Conservation (phyloP, 2,329 filamentous ascomycete species). For the Elsinoe ampelina region DNA sequence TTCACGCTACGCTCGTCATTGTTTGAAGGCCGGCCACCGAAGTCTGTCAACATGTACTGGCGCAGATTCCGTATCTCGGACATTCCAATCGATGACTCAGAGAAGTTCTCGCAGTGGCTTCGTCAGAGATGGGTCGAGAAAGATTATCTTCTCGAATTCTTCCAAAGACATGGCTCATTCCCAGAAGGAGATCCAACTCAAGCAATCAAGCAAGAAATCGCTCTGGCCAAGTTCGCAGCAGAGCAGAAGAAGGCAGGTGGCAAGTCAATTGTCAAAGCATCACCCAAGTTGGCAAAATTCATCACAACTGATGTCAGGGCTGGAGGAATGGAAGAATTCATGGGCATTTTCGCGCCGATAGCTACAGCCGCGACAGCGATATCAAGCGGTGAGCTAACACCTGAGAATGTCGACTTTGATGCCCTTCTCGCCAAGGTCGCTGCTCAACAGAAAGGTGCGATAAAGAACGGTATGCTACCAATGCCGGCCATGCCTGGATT, state of each 20-base stretch:
- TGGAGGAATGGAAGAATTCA: conserved; percentile 42
- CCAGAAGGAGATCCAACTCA: conserved; percentile 51
- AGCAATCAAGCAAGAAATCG: conserved; percentile 27
- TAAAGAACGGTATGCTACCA: conserved; percentile 21
- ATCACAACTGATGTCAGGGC: conserved; percentile 43
- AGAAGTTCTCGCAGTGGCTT: conserved; percentile 70
- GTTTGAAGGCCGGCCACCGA: conserved; percentile 73
- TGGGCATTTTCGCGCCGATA: conserved; percentile 43
- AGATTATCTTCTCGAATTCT: conserved; percentile 72
- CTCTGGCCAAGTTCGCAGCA: conserved; percentile 26
- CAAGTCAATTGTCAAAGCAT: conserved; percentile 18
- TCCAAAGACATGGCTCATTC: conserved; percentile 63
- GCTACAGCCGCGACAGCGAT: conserved; percentile 42
- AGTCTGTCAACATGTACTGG: conserved; percentile 92
- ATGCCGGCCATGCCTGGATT: conserved; percentile 9
- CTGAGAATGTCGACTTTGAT: conserved; percentile 28
- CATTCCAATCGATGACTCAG: conserved; percentile 64
- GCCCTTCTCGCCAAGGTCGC: conserved; percentile 27
- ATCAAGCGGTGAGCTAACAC: conserved; percentile 34
- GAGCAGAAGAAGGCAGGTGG: conserved; percentile 24
- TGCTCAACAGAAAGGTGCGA: conserved; percentile 24
- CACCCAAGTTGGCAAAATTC: conserved; percentile 28
- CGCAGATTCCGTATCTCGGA: conserved; percentile 69
- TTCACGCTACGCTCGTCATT: conserved; percentile 78
- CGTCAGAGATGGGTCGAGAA: conserved; percentile 79